Base-by-base conservation (phyloP, 139 green algal species). In the Closterium sp. region DNA sequence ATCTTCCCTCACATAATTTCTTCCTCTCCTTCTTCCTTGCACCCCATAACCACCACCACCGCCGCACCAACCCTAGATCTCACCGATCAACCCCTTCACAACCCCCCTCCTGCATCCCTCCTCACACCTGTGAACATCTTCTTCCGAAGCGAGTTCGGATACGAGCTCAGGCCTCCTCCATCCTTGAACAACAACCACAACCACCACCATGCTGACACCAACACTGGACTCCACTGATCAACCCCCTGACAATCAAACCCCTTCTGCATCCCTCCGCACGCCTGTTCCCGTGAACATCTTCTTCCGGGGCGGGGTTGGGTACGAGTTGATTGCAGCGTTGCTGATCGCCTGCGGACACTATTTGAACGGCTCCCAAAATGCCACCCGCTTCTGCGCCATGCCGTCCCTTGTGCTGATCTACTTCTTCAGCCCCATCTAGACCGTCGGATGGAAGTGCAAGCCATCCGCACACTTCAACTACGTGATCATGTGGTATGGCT, bases 241-340 rank as follows among this genome's bases (percentile, higher is more conserved):
- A n/a, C n/a, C n/a, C n/a, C n/a, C n/a, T n/a, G n/a, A n/a, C n/a
- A 76, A 0, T 19, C 55, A n/a, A n/a, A n/a, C 55, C 55, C 55
- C 55, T 76, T 19, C 55, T 76, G 55, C 55, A 28, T 76, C 84
- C 23, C 0, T 76, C 55, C 55, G 55, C 55, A 76, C n/a, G n/a
- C n/a, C n/a, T n/a, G n/a, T 1, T 3, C 55, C 55, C 8, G 28
- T 92, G 4, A 86, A n/a, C 89, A 30, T 92, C 23, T n/a, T 36
- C 23, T 92, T 90, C 89, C 34, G 85, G 0, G 89, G 89, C 28
- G 89, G 91, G 85, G 91, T 92, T 69, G 89, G 89, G 5, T 92
- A 90, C 32, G 89, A 92, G 76, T n/a, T 92, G 5, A 34, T 92
- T 5, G 66, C 89, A 6, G 81, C 64, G 25, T 16, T 90, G 23